Evolutionary conservation across 2,329 filamentous ascomycete species (phyloP), one percentile per base, ranked within the genome.

Genomic region (Stagonosporopsis rhizophila): DNA sequence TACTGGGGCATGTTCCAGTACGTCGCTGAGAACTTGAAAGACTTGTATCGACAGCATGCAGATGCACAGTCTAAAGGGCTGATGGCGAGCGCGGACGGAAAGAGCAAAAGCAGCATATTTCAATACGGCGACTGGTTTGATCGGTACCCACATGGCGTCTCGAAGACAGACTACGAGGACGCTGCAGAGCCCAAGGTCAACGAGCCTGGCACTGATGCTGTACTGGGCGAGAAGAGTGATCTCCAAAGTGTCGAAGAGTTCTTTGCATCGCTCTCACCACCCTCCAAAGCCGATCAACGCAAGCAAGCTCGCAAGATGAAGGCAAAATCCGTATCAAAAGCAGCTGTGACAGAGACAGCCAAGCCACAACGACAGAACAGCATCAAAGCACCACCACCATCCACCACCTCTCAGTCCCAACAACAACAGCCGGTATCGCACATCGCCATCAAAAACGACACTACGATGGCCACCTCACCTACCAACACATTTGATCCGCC

Each of bases 1-100:
- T 93, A 95, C 69, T 99, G 95, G 95, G 95, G 94, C 58, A 96
- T 97, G 89, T 97, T 98, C 72, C 91, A 96, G 73, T 97, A 92
- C 79, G 93, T 98, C 85, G 89, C 92, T 0, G 93, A 98, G 72
- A 95, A 94, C 68, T 83, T 97, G 32, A 92, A 95, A 57, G 90
- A 94, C 51, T 87, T 96, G 59, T 99, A 96, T 72, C 87, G 90
- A 47, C 86, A 87, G 44, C 94, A 92, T 65, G 88, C 92, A 15
- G 92, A 97, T 73, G 89, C 89, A n/a, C 87, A 88, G 27, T 82
- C 88, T 49, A 85, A 87, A 64, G 91, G 90, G 9, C 81, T 81
- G n/a, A 76, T 73, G 12, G 81, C 61, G 6, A 52, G 54, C 17
- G 65, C 64, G 8, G 66, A 71, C 11, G 72, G 70, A 42, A 68